Base-by-base conservation (phyloP, 352 stramenopile genomes). In the Pythium utonaiense region DNA sequence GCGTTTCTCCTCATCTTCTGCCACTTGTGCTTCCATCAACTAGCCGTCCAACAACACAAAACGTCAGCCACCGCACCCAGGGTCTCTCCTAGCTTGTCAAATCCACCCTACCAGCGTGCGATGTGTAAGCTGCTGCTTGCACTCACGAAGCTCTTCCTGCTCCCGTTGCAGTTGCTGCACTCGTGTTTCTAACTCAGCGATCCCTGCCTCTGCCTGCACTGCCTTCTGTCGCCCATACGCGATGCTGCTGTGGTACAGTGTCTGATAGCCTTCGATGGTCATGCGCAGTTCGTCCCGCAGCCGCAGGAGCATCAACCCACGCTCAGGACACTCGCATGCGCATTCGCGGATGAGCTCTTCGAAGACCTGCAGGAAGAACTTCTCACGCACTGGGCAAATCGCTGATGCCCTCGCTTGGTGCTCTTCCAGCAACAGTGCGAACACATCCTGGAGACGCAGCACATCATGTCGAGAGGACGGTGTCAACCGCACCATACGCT, bases 241-340 rank as follows among this genome's bases (percentile, higher is more conserved):
- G 17, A 98, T 86, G 70, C 79, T 96, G 67, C 82, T 96, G 61
- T 97, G 91, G 70, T 97, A 98, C 22, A 98, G 73, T 25, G 89
- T 97, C 72, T 98, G 97, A 82, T 98, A 98, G 4, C 93, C 94
- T 57, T 98, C 94, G 10, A 95, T 96, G 0, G 93, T 97, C 67
- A 98, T 94, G 27, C 85, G 82, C 22, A 97, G 88, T 68, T 98
- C 94, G 77, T 98, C 92, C 7, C 92, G 83, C 24, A 96, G 85
- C n/a, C 94, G 87, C 33, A 98, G 59, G 3, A 98, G 70, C 44
- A 98, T 62, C 28, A 98, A 75, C 8, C 94, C 93, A 42, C 93
- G 77, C 75, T 98, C 93, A 0, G 94, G 89, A 25, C 85, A 87
- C 57, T 98, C 95, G 54, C 98, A 79, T 17, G 90, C 87, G 27